Evolutionary conservation across 2,329 filamentous ascomycete species (phyloP).

Genomic region (Ascochyta rabiei): DNA sequence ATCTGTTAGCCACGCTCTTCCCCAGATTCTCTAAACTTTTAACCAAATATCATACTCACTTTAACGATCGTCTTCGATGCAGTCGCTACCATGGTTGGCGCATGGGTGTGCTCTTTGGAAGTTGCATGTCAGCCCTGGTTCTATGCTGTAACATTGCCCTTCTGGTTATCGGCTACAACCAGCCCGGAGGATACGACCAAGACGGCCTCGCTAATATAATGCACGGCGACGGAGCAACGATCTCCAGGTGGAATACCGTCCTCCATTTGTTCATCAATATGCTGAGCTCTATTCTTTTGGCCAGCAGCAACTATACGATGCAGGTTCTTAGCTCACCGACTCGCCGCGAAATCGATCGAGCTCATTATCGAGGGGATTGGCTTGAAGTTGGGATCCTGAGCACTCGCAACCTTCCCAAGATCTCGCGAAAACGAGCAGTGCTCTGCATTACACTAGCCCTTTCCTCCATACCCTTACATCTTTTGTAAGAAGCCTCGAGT

Average conservation of each 20-base stretch:
- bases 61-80: too few species aligned
- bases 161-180: neutral
- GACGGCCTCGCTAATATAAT: slow-evolving; percentile 5
- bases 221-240: neutral
- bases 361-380: slow-evolving; percentile 43
- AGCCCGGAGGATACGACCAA: neutral
- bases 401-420: slow-evolving; percentile 43
- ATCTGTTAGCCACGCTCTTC: too few species aligned
- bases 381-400: slow-evolving; percentile 52
- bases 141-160: slow-evolving; percentile 22
- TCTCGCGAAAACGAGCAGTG: slow-evolving; percentile 6
- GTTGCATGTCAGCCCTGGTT: slow-evolving; percentile 21
- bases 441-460: slow-evolving; percentile 22
- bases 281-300: slow-evolving; percentile 41
- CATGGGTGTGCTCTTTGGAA: slow-evolving; percentile 24
- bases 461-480: slow-evolving; percentile 46
- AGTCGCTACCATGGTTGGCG: slow-evolving; percentile 28
- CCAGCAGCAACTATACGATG: slow-evolving; percentile 34
- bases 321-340: slow-evolving; percentile 34
- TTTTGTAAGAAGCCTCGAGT: slow-evolving; percentile 37
- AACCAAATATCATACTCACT: too few species aligned
- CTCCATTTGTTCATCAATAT: slow-evolving; percentile 59
- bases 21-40: too few species aligned
- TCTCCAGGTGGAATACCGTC: slow-evolving; percentile 13
- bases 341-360: slow-evolving; percentile 25